These are phyloP conservation scores for Colletotrichum sp. DNA, from an alignment of 2,329 filamentous ascomycete species.

Conservation along the genomic window DNA sequence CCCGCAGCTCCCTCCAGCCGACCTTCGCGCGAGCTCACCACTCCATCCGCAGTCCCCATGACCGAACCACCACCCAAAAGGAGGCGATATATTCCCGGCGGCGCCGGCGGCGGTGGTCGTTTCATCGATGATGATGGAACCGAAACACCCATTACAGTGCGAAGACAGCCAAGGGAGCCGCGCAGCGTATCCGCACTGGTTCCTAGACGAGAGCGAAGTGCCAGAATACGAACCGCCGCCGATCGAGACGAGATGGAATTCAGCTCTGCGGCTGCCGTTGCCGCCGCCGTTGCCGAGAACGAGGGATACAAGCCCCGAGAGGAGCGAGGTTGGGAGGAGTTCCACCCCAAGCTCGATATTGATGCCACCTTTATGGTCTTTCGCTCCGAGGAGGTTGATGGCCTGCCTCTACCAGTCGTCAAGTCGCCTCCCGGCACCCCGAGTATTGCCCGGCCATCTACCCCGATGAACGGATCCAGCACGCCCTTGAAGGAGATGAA, in stretches of 20 bases:
- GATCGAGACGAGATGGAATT: conserved; percentile 71
- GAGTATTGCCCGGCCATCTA: conserved; percentile 33
- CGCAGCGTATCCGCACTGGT: conserved; percentile 47
- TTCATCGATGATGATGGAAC: conserved; percentile 77
- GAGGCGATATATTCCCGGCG: conserved; percentile 83
- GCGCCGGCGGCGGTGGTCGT: conserved; percentile 83
- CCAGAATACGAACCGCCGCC: conserved; percentile 59
- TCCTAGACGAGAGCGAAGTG: conserved; percentile 62
- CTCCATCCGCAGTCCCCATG: not conserved
- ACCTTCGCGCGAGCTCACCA: conserved; percentile 33
- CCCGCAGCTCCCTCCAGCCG: conserved; percentile 34
- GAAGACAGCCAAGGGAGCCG: conserved; percentile 38
- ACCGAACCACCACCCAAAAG: conserved; percentile 71
- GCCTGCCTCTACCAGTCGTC: conserved; percentile 54
- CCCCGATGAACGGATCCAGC: conserved; percentile 46
- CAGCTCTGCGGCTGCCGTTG: conserved; percentile 86
- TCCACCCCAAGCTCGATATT: conserved; percentile 93
- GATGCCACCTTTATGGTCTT: conserved; percentile 81
- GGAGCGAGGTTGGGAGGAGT: conserved; percentile 97
- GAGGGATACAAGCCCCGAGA: conserved; percentile 98
- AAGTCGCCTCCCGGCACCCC: conserved; percentile 39
- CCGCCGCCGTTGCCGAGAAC: conserved; percentile 85
- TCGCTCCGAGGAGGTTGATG: conserved; percentile 84
- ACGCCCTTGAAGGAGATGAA: conserved; percentile 54
- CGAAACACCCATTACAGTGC: conserved; percentile 50